A percentile compares a stretch with the other conserved stretches of the same genome.
These are phyloP conservation scores for Emiliania huxleyi DNA, from an alignment of 78 protist species.

Conservation along the genomic window DNA sequence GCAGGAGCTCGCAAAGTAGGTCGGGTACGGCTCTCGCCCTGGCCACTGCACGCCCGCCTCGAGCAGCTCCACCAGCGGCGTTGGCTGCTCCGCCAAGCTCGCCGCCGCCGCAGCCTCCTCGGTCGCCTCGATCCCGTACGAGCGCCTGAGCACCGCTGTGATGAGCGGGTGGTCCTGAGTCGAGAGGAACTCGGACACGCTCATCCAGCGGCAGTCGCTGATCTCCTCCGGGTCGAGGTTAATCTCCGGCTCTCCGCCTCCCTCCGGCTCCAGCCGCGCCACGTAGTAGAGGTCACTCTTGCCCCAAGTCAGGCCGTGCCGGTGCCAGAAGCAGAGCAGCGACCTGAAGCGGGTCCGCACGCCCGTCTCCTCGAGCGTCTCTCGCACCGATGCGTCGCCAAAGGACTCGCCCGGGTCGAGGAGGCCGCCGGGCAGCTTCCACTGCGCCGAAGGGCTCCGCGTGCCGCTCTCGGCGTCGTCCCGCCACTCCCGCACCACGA, in stretches of 20 bases:
- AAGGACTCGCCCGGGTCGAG: constrained; percentile 37
- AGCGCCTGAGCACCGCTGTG: no score
- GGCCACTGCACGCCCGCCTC: no score
- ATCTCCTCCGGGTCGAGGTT: not conserved
- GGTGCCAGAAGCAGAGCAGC: constrained; percentile 27
- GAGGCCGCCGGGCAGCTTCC: constrained; percentile 58
- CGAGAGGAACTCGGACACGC: no score
- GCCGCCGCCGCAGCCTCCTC: no score
- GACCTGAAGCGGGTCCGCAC: not conserved
- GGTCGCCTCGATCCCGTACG: no score
- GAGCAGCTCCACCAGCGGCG: no score
- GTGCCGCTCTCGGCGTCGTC: not conserved
- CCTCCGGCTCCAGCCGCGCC: not conserved
- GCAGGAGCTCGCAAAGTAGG: no score
- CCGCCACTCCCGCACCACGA: constrained; percentile 24
- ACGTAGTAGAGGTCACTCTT: constrained; percentile 35
- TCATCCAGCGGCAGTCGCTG: not conserved
- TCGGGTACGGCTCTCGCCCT: no score
- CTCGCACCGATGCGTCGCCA: constrained; percentile 15
- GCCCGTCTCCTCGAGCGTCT: constrained; percentile 57
- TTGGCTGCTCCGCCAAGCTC: no score
- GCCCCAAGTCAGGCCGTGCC: not conserved
- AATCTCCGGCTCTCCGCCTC: not conserved
- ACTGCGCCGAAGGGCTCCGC: not conserved
- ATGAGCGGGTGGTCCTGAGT: not conserved